Conservation (phyloP, 352 stramenopile species). For the Globisporangium okanoganense region DNA sequence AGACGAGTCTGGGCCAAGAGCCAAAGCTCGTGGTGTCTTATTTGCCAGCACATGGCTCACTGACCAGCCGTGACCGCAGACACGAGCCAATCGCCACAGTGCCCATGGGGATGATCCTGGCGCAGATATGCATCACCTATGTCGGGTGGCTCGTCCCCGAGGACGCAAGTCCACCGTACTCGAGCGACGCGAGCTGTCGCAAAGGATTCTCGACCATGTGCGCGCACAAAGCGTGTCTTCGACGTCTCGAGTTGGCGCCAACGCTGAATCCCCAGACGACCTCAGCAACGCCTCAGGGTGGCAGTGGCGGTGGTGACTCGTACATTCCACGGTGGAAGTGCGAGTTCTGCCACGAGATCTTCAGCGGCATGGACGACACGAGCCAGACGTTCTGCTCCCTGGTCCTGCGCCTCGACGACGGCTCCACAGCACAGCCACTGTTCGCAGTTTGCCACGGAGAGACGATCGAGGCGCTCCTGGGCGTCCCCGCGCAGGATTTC, state of each 20-base stretch:
- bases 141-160: constrained; percentile 52
- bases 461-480: constrained; percentile 35
- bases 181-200: constrained; percentile 40
- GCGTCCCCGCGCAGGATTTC: constrained; percentile 40
- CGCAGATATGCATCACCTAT: constrained; percentile 28
- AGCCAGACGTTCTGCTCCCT: constrained; percentile 41
- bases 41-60: not conserved
- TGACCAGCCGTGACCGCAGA: not conserved
- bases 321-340: constrained; percentile 40
- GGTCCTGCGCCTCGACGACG: constrained; percentile 39
- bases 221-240: constrained; percentile 31
- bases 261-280: not conserved
- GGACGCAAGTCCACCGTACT: constrained; percentile 8
- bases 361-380: constrained; percentile 43
- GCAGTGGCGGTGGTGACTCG: not conserved
- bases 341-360: constrained; percentile 50
- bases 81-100: not conserved
- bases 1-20: constrained; percentile 20
- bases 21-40: constrained; percentile 1
- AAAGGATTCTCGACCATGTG: constrained; percentile 43
- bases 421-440: constrained; percentile 15
- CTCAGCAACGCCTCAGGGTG: not conserved
- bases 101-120: constrained; percentile 12
- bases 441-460: constrained; percentile 42
- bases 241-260: constrained; percentile 16